Evolutionary conservation across 2,329 filamentous ascomycete genomes (phyloP).

Genomic region (Cadophora gregata): DNA sequence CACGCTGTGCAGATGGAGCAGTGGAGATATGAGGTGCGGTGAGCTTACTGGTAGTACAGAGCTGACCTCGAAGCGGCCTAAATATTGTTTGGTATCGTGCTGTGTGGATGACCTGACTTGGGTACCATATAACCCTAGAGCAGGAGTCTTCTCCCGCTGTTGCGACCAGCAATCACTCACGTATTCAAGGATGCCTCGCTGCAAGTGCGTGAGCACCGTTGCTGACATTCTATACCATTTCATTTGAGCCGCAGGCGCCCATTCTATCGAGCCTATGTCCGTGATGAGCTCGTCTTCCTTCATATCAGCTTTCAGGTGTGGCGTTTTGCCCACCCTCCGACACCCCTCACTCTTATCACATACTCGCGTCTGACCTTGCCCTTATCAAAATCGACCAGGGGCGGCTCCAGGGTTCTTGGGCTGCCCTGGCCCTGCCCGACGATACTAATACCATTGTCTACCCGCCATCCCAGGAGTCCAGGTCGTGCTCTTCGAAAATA

Average conservation of each 20-base stretch:
- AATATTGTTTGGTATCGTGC: neutral
- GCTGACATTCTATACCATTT: neutral
- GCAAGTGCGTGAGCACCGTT: neutral
- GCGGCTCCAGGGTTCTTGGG: too few relatives aligned
- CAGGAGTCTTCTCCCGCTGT: neutral
- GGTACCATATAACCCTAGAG: neutral
- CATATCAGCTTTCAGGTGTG: constrained; percentile 14
- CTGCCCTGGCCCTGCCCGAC: constrained; percentile 1
- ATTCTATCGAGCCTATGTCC: neutral
- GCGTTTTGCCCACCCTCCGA: constrained; percentile 11
- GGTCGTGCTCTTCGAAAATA: constrained; percentile 1
- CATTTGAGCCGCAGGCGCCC: constrained; percentile 9
- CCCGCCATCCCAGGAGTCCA: constrained; percentile 14
- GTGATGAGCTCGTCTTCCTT: neutral
- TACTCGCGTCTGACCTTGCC: constrained; percentile 3
- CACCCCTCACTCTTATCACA: constrained; percentile 17
- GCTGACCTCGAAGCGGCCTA: neutral
- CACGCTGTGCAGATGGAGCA: neutral
- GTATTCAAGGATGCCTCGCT: neutral
- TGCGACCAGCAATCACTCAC: neutral
- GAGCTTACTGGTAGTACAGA: neutral
- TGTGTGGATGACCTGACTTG: neutral
- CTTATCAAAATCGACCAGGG: constrained; percentile 18
- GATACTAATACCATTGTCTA: constrained; percentile 22
- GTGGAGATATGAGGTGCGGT: neutral